phyloP scores from a whole-genome alignment of 805 yeast genomes.

The Kluyveromyces nonfermentans region DNA sequence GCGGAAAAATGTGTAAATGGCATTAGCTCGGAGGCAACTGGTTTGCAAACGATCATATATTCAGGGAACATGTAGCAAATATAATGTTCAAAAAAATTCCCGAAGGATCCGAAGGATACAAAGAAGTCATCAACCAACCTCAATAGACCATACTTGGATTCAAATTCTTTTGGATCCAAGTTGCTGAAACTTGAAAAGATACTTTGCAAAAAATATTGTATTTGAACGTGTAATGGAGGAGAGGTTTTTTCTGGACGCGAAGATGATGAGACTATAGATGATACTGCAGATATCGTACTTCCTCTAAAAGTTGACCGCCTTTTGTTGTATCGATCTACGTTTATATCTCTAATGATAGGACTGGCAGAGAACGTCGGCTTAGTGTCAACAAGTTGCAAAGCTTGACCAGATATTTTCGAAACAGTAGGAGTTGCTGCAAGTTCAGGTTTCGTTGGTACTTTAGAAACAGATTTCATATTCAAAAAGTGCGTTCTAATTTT shows the following conservation, averaged over 20 bases:
- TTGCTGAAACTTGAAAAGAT: background rate
- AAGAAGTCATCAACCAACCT: conserved; percentile 30
- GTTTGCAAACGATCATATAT: conserved; percentile 10
- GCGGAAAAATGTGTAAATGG: conserved; percentile 18
- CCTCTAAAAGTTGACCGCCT: conserved; percentile 4
- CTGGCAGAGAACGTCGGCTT: no score
- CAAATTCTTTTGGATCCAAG: conserved; percentile 21
- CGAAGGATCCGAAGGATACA: conserved; percentile 26
- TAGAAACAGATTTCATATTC: background rate
- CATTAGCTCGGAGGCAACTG: conserved; percentile 9
- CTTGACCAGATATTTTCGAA: background rate
- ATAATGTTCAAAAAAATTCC: conserved; percentile 17
- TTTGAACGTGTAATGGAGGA: background rate
- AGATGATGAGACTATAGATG: conserved; percentile 11
- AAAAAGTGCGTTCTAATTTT: conserved; percentile 21
- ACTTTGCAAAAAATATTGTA: conserved; percentile 1
- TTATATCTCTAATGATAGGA: no score
- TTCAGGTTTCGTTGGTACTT: background rate
- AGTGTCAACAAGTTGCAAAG: no score
- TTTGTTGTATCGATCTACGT: background rate
- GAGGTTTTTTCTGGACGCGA: conserved; percentile 1
- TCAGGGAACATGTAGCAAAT: conserved; percentile 30
- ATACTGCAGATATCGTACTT: conserved; percentile 8
- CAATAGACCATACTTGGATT: conserved; percentile 28
- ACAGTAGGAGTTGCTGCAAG: no score